Conservation (phyloP, 345 rosid genomes). For the Ailanthus altissimus region DNA sequence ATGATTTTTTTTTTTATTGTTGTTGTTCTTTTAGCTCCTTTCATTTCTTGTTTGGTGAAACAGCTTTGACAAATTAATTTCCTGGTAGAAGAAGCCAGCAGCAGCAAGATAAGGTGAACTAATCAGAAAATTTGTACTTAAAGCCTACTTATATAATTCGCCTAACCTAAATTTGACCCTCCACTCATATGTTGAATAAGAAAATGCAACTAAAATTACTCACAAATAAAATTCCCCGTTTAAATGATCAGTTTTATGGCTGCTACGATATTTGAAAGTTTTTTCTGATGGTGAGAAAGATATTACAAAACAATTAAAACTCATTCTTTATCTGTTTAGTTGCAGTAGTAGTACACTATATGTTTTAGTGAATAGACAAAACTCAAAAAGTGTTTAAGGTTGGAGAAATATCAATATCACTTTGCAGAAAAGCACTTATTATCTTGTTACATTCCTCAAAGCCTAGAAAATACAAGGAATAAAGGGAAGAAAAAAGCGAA, state of each 20-base stretch:
- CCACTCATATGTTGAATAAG: neutral
- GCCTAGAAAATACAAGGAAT: neutral
- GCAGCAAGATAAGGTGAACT: neutral
- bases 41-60: conserved; percentile 3
- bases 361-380: neutral
- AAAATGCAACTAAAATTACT: neutral
- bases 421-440: neutral
- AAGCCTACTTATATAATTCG: neutral
- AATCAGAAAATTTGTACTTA: neutral
- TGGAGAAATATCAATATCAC: neutral
- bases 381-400: neutral
- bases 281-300: neutral
- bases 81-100: neutral
- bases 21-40: neutral
- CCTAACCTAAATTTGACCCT: neutral
- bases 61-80: neutral
- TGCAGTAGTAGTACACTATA: neutral
- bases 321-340: neutral
- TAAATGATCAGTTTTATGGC: neutral
- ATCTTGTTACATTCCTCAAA: too few species aligned
- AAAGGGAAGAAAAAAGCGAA: neutral
- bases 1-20: neutral
- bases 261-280: neutral
- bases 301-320: neutral
- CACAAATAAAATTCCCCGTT: neutral